Base-by-base conservation (phyloP, 75 land plant genomes). In the Adiantum capillusveneris region DNA sequence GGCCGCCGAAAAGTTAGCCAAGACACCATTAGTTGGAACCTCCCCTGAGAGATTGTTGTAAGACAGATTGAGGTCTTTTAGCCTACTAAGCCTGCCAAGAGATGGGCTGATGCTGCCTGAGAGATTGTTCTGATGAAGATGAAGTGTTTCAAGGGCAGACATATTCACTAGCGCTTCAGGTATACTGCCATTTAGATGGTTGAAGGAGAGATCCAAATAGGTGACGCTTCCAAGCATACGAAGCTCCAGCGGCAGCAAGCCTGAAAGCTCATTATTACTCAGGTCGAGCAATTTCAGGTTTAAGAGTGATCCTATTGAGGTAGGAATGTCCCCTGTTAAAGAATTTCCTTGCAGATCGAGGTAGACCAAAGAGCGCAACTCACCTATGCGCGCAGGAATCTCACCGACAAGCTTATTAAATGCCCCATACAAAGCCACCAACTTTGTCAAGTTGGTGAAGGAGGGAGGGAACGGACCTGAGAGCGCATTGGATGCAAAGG, bases 281-380 rank as follows among this genome's bases (percentile, higher is more conserved):
- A 64, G 18, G 24, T 13, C 39, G 1, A 62, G 48, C 41, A 46
- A 11, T 0, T 60, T 28, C n/a, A 77, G 75, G 14, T 43, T 29
- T 16, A 66, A 71, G 17, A 77, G 74, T 21, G 28, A 62, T 11
- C 79, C 64, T 14, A 77, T 54, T 16, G 79, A 58, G n/a, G 37
- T 62, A 11, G 82, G 78, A 20, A 80, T 75, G 28, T n/a, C 50
- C 12, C 78, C 82, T 0, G 67, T 56, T 41, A 80, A 29, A 9
- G 34, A 22, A 45, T 80, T 80, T 11, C 67, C 48, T 20, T 58
- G 6, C 37, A 79, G 69, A 39, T 73, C 63, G 11, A 73, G 21
- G 14, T 17, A 7, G 3, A 17, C 5, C 3, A 61, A 25, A 18
- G 26, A 19, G 6, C 37, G 26, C 21, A 61, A 25, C 13, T 61